Evolutionary conservation across 768 basidiomycete species (phyloP), one percentile per base, ranked within the genome.

Genomic region (Termitomyces sp.): DNA sequence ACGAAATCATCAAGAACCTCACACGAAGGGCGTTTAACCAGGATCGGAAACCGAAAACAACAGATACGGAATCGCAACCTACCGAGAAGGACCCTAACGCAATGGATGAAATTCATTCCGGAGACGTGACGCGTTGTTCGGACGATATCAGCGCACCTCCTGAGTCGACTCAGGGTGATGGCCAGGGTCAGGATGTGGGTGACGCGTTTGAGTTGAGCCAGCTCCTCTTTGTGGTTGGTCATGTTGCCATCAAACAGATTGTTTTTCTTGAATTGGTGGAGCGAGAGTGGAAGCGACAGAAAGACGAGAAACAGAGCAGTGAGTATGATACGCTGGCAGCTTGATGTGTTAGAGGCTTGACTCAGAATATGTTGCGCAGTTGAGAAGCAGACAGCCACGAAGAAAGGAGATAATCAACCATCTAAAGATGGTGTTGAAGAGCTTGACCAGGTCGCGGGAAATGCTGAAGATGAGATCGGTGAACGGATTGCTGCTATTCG

Each of bases 381-480:
- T 65, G 89, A 86, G 51, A 92, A 90, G 67, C 76, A 77, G 12
- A 78, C 75, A 0, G 74, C 71, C 24, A 74, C 66, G 20, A 69
- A 66, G 1, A 70, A 57, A 37, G 50, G 50, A 24, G 69, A 71
- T 34, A 65, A 71, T 62, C 75, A 74, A 28, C 69, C 70, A 8
- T 70, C 81, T 36, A 91, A 85, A 58, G 82, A 84, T 39, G 79
- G 75, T 16, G 94, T 97, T 66, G 97, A 99, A 29, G 51, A 52
- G 68, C 84, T 98, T 0, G 97, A 99, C 62, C 94, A 96, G 65
- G 96, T 98, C 10, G 94, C 90, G 8, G 97, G 97, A 6, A 96
- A 95, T 66, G 94, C 94, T 4, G 97, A 99, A 70, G 97, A 99
- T 67, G 97, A 99, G 65, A 96, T 98, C 63, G 97, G 94, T 15